Base-by-base conservation (phyloP, 805 yeast species). In the Zygosaccharomyces bailii region DNA sequence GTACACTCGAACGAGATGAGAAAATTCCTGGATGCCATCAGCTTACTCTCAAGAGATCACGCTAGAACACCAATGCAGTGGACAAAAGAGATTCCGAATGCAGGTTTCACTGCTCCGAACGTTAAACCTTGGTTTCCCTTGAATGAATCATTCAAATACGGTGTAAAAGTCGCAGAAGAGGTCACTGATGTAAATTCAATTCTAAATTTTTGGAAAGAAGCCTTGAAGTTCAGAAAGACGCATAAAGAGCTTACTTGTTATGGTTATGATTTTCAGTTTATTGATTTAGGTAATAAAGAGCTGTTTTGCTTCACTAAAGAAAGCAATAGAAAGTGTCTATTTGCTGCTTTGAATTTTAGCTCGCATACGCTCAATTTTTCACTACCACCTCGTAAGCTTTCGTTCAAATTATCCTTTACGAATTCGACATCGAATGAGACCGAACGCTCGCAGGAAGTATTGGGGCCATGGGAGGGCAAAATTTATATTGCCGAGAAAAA, bases 21-120 rank as follows among this genome's bases (percentile, higher is more conserved):
- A 31, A 51, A 55, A 21, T 59, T 68, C 41, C 46, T 68, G 60
- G 67, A 67, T 40, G 59, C 51, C 27, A 57, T 73, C 46, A 61
- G 65, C 44, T 50, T 71, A 43, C 35, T 70, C 16, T 73, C 79
- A 10, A 67, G 82, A 55, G 82, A 77, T 54, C 68, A 77, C 53
- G 72, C 78, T 7, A 70, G 82, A 59, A 69, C 79, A 16, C 82
- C 82, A 14, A 73, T 78, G 49, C 82, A 76, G 51, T 78, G 82
- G 82, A 14, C 51, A 6, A 70, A 69, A 48, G 59, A 56, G 42
- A 51, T 69, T 1, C 63, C 52, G 11, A 48, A 72, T 48, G 79
- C 68, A 30, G 82, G 82, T 0, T 77, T 77, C 60, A 64, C 78
- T 18, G 50, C 44, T 9, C 41, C 49, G 16, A 60, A 68, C 4